These are phyloP conservation scores for Chlorella sp. DNA, from an alignment of 139 green algal species.

Conservation along the genomic window DNA sequence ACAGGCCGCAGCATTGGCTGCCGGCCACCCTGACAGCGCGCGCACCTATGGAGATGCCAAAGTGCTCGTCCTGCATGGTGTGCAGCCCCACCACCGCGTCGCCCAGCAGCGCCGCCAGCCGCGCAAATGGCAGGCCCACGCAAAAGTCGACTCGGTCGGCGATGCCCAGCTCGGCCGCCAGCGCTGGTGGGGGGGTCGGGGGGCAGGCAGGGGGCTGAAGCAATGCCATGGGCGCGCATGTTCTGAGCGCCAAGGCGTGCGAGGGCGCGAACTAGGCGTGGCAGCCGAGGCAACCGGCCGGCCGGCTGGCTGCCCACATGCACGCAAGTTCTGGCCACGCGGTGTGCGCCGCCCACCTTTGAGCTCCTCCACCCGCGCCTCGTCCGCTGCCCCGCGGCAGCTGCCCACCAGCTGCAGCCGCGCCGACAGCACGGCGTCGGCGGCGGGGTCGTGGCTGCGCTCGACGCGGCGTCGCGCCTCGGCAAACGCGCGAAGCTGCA, in stretches of 20 bases:
- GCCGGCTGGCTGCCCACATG: no score
- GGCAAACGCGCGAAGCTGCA: constrained; percentile 50
- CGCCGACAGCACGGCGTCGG: constrained; percentile 57
- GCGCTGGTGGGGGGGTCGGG: not conserved
- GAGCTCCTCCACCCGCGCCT: constrained; percentile 58
- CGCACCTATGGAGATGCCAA: constrained; percentile 98
- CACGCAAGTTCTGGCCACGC: no score
- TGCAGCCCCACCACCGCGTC: constrained; percentile 90
- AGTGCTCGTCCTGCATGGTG: constrained; percentile 98
- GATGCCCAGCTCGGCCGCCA: constrained; percentile 43
- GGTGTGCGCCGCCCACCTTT: not conserved
- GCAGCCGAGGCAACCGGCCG: no score
- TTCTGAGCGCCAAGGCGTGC: no score
- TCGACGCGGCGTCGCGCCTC: constrained; percentile 24
- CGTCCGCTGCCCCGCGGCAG: constrained; percentile 67
- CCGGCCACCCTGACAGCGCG: no score
- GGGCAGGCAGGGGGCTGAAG: not conserved
- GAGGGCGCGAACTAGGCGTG: no score
- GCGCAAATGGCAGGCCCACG: constrained; percentile 73
- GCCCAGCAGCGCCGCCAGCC: constrained; percentile 77
- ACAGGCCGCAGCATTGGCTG: no score
- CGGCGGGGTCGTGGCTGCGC: constrained; percentile 6
- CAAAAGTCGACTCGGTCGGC: constrained; percentile 32
- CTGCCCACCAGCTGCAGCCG: constrained; percentile 77
- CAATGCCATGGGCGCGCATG: no score